Evolutionary conservation across 208 protist species (phyloP).

Genomic region (Trypanosoma conorhini): DNA sequence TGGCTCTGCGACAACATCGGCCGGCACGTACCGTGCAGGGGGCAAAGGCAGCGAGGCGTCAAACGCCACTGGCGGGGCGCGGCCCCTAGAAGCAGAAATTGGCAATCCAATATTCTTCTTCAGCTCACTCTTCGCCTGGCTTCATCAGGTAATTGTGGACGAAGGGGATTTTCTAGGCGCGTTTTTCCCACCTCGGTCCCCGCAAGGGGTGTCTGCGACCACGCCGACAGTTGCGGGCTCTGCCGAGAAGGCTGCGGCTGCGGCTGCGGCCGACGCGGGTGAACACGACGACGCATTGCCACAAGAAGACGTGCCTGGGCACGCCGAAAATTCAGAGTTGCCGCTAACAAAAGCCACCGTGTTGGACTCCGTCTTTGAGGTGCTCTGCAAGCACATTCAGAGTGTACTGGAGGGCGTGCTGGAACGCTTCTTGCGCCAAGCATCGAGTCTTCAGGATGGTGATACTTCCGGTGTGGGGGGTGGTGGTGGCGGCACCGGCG

Average conservation of each 20-base stretch:
- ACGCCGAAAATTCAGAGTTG: conserved; percentile 4
- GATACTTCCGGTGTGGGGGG: not conserved
- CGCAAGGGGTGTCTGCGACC: not conserved
- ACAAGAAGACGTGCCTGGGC: not conserved
- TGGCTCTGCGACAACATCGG: conserved; percentile 52
- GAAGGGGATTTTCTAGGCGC: conserved; percentile 72
- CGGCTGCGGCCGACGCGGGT: not conserved
- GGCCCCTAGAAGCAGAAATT: conserved; percentile 82
- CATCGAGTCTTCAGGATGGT: conserved; percentile 31
- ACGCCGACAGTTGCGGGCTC: not conserved
- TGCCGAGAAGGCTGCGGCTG: not conserved
- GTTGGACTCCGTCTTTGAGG: conserved; percentile 66
- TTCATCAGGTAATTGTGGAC: conserved; percentile 83
- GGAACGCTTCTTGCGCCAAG: conserved; percentile 48
- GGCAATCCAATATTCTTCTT: conserved; percentile 84
- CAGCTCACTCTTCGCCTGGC: conserved; percentile 80
- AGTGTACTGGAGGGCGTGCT: conserved; percentile 61
- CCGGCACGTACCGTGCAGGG: conserved; percentile 46
- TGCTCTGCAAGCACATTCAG: conserved; percentile 66
- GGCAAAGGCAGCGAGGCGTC: not conserved
- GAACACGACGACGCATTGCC: not conserved
- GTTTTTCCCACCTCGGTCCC: conserved; percentile 32
- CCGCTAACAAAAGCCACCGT: conserved; percentile 29
- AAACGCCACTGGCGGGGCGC: conserved; percentile 26
- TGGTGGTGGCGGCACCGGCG: not conserved